Evolutionary conservation across 139 green algal genomes (phyloP), one percentile per base, ranked within the genome.

Genomic region (Volvox africanus): DNA sequence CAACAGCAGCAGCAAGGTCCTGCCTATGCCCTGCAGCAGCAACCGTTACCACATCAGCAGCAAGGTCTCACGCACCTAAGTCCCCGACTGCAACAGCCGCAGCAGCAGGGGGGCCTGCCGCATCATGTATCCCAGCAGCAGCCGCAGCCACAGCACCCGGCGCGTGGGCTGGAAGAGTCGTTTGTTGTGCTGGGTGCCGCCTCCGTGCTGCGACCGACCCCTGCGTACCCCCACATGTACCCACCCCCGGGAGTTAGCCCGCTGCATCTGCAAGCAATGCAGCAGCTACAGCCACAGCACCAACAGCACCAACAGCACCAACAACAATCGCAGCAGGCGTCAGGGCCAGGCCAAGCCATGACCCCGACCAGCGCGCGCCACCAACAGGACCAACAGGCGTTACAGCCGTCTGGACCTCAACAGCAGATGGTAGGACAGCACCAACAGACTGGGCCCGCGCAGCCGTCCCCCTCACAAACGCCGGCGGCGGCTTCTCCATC

Each of bases 111-210:
- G 65, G 6, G 2, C 9, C 65, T 28, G 65, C 11, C 65, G 65
- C 65, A 6, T 6, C 65, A 73, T 30, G 65, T 24, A 24, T 73
- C 65, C 65, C 71, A 55, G 76, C 76, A 55, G 76, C 76, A 82
- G 76, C 76, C 2, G 76, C 76, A 82, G 36, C 78, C 62, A 26
- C 82, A 84, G 84, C 80, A 75, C 21, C 80, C 44, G 0, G 36
- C 32, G 71, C 26, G 13, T 35, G 92, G 94, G 18, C 67, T 97
- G 82, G 96, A 98, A 20, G 96, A 98, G 73, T 97, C 96, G 0
- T 98, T 98, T 73, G 94, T 98, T 24, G 91, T 98, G 13, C 89
- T 96, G 55, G 85, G 86, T 0, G 84, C 91, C 12, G 88, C 89
- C 0, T 91, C 91, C 11, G 78, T 92, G 69, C 75, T 92, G 68